Evolutionary conservation across 306 rosid species (phyloP).

Genomic region (Prunus armeniaca): DNA sequence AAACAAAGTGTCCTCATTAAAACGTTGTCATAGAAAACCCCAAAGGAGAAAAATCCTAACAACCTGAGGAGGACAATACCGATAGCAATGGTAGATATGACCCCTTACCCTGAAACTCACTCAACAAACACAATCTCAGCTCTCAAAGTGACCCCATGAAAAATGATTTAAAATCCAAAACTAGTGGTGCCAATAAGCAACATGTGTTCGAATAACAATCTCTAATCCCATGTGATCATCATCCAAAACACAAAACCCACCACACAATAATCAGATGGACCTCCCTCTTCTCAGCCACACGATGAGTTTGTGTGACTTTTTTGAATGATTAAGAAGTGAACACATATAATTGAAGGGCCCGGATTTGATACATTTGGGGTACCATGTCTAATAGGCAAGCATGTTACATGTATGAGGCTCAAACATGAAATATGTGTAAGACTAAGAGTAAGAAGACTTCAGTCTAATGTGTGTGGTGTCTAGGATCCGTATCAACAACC

Average conservation of each 20-base stretch:
- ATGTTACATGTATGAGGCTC: background rate
- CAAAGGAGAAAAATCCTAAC: background rate
- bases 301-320: background rate
- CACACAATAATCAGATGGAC: constrained; percentile 4
- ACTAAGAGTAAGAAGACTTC: background rate
- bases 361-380: background rate
- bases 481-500: background rate
- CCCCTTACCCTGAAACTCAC: background rate
- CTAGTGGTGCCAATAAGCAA: background rate
- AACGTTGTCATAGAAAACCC: no score
- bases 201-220: background rate
- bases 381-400: background rate
- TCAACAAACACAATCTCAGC: background rate
- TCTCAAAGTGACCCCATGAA: background rate
- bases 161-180: background rate
- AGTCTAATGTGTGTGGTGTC: constrained; percentile 6
- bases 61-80: background rate
- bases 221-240: background rate
- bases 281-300: constrained; percentile 15
- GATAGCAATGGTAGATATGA: background rate
- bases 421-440: background rate
- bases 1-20: no score
- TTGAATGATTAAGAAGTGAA: constrained; percentile 20
- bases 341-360: background rate
- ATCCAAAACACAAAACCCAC: background rate